Conservation (phyloP, 2,329 filamentous ascomycete genomes). For the Emydomyces testavorans region DNA sequence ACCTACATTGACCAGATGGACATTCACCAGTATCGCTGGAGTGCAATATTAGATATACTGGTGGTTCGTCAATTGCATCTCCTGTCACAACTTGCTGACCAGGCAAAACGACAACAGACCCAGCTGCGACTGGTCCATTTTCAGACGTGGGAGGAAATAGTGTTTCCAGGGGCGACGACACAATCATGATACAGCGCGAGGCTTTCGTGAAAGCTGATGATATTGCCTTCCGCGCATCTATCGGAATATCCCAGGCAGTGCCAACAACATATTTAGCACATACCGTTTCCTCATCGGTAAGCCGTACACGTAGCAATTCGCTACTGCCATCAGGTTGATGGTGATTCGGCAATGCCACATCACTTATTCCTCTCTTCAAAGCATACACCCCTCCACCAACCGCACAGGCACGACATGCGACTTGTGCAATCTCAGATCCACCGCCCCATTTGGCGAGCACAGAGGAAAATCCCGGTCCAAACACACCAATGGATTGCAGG, state of each 20-base stretch:
- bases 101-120: conserved; percentile 40
- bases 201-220: conserved; percentile 29
- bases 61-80: conserved; percentile 27
- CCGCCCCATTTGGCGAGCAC: conserved; percentile 91
- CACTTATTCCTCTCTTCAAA: conserved; percentile 56
- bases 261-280: conserved; percentile 30
- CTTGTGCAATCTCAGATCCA: conserved; percentile 76
- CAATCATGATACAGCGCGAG: conserved; percentile 55
- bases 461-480: conserved; percentile 79
- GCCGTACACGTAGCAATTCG: conserved; percentile 22
- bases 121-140: conserved; percentile 62
- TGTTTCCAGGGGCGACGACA: conserved; percentile 51
- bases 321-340: conserved; percentile 7
- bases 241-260: conserved; percentile 29
- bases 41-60: conserved; percentile 57
- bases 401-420: conserved; percentile 77
- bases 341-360: conserved; percentile 11
- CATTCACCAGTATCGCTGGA: conserved; percentile 91
- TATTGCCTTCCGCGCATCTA: conserved; percentile 12
- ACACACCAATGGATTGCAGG: conserved; percentile 71
- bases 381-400: conserved; percentile 89
- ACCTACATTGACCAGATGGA: conserved; percentile 80
- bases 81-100: conserved; percentile 22
- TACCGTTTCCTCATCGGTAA: conserved; percentile 31
- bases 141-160: conserved; percentile 64